phyloP scores from a whole-genome alignment of 176 grass and related monocot species.

The Eragrostis curvula region DNA sequence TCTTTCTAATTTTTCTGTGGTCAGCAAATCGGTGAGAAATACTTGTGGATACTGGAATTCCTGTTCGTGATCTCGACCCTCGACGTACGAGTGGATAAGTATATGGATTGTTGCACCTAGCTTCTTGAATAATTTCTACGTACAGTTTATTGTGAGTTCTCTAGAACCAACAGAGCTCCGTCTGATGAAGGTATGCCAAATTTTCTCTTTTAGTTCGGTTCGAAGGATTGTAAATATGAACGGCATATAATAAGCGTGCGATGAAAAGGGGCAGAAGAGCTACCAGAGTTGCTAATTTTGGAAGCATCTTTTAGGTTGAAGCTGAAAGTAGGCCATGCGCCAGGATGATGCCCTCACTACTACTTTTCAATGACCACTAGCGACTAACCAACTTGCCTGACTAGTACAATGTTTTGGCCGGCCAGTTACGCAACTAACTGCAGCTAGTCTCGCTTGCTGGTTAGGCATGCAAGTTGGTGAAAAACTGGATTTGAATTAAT shows the following conservation, averaged over 20 bases:
- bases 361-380: conserved; percentile 22
- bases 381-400: conserved; percentile 11
- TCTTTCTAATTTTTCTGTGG: background rate
- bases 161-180: no score
- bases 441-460: background rate
- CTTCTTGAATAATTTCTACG: background rate
- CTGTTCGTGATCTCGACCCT: background rate
- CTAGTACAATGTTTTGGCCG: conserved; percentile 9
- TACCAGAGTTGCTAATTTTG: conserved; percentile 40
- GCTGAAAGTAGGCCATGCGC: conserved; percentile 44
- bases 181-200: background rate
- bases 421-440: conserved; percentile 4
- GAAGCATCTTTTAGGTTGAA: conserved; percentile 49
- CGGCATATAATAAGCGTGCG: conserved; percentile 27
- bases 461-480: conserved; percentile 5
- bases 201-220: background rate
- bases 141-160: background rate
- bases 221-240: conserved; percentile 3
- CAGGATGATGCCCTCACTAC: conserved; percentile 27
- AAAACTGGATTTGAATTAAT: conserved; percentile 5
- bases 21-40: background rate
- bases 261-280: conserved; percentile 20
- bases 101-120: background rate
- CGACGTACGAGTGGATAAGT: conserved; percentile 18
- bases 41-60: conserved; percentile 8